Evolutionary conservation across 1,284 basidiomycete genomes (phyloP).

Genomic region (Irpex sp.): DNA sequence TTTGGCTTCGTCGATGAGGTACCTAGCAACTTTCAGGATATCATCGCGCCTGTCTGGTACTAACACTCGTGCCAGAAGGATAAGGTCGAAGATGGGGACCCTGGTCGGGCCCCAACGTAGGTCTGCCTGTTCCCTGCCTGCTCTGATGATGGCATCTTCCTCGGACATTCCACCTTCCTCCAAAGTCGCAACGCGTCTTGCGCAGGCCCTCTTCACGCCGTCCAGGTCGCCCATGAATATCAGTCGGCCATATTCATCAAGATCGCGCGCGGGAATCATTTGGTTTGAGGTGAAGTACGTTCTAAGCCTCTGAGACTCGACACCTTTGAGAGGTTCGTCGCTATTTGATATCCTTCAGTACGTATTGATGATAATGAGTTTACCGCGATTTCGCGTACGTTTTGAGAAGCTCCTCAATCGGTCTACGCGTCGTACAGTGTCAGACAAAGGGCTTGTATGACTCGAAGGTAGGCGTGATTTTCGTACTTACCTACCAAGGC

Average conservation of each 20-base stretch:
- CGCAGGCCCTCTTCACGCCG: constrained; percentile 26
- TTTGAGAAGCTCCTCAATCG: not conserved
- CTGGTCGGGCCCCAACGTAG: constrained; percentile 37
- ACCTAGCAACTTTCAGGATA: constrained; percentile 31
- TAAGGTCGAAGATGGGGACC: constrained; percentile 35
- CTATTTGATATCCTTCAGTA: constrained; percentile 10
- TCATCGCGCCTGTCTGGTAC: constrained; percentile 16
- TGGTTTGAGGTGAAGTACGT: constrained; percentile 30
- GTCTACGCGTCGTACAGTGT: not conserved
- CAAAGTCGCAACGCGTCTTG: constrained; percentile 18
- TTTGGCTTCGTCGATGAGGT: constrained; percentile 30
- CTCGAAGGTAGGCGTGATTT: not conserved
- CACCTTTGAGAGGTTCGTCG: constrained; percentile 31
- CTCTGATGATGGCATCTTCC: constrained; percentile 13
- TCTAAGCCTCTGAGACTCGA: constrained; percentile 36
- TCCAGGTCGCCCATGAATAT: constrained; percentile 28
- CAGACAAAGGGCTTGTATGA: not conserved
- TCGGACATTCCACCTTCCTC: constrained; percentile 6
- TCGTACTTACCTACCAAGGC: not conserved
- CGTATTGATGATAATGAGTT: not conserved
- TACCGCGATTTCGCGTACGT: not conserved
- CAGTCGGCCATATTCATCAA: constrained; percentile 30
- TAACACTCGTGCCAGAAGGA: constrained; percentile 29
- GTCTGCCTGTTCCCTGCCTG: constrained; percentile 16
- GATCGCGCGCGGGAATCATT: constrained; percentile 33